phyloP scores from a whole-genome alignment of 1,284 basidiomycete genomes.

The Ganoderma resinaceum region DNA sequence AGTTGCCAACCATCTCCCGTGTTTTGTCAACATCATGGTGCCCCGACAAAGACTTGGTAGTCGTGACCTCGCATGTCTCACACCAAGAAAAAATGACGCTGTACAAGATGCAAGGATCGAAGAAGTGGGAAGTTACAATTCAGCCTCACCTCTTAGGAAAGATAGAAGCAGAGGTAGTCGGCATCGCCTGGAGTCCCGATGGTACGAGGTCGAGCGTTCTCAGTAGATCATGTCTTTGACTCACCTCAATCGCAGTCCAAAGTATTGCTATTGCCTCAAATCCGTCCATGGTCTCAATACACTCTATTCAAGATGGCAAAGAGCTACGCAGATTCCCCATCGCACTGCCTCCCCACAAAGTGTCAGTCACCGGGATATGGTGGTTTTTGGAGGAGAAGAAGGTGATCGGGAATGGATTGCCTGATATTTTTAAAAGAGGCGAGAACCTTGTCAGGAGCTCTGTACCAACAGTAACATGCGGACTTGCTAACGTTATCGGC shows the following conservation, averaged over 20 bases:
- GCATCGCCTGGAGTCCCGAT: conserved; percentile 81
- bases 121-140: conserved; percentile 81
- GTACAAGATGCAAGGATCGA: conserved; percentile 81
- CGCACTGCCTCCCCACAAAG: background rate
- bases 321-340: conserved; percentile 3
- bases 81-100: conserved; percentile 73
- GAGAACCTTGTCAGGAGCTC: conserved; percentile 60
- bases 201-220: conserved; percentile 50
- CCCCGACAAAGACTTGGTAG: conserved; percentile 82
- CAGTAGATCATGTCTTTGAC: conserved; percentile 19
- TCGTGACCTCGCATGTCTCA: conserved; percentile 68
- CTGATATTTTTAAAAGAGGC: conserved; percentile 78
- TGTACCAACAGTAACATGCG: background rate
- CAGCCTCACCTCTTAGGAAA: conserved; percentile 33
- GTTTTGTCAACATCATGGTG: conserved; percentile 74
- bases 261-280: conserved; percentile 76
- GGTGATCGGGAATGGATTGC: conserved; percentile 53
- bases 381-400: conserved; percentile 68
- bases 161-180: conserved; percentile 58
- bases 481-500: conserved; percentile 14
- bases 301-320: conserved; percentile 77
- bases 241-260: conserved; percentile 56
- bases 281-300: conserved; percentile 69
- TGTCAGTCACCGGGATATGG: conserved; percentile 52
- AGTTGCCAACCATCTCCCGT: conserved; percentile 61